Conservation (phyloP, 768 basidiomycete genomes). For the Vararia minispora region DNA sequence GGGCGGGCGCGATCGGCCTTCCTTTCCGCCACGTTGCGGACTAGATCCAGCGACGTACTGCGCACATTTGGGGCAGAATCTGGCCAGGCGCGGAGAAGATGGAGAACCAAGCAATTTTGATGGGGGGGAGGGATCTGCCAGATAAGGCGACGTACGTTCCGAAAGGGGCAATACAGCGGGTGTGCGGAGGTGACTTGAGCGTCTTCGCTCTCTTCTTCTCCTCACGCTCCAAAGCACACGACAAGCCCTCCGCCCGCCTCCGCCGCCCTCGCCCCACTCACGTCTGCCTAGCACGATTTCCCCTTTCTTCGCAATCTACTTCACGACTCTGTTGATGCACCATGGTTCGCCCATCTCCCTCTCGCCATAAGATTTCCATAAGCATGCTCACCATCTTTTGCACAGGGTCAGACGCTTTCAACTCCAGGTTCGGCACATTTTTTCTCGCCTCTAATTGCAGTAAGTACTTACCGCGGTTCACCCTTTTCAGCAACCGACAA, state of each 20-base stretch:
- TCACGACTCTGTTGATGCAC: background rate
- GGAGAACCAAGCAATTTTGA: too few species aligned
- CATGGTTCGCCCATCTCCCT: conserved; percentile 4
- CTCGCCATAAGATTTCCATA: conserved; percentile 1
- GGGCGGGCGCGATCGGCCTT: too few species aligned
- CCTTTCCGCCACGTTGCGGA: too few species aligned
- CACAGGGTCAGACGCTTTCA: conserved; percentile 79
- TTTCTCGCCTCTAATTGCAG: conserved; percentile 1
- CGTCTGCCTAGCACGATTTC: background rate
- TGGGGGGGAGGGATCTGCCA: too few species aligned
- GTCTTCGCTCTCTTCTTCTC: conserved; percentile 3
- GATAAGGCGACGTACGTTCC: too few species aligned
- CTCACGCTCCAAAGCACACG: background rate
- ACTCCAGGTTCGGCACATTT: conserved; percentile 41
- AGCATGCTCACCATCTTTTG: background rate
- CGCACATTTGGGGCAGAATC: too few species aligned
- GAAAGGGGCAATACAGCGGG: too few species aligned
- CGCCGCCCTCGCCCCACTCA: background rate
- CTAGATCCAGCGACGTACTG: too few species aligned
- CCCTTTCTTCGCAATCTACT: background rate
- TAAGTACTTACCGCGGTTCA: background rate
- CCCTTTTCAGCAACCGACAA: conserved; percentile 62
- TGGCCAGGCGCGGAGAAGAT: too few species aligned
- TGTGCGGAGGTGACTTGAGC: too few species aligned
- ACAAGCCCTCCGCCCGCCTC: background rate